These are phyloP conservation scores for Neurospora intermedia DNA, from an alignment of 495 filamentous ascomycete genomes.

Conservation along the genomic window DNA sequence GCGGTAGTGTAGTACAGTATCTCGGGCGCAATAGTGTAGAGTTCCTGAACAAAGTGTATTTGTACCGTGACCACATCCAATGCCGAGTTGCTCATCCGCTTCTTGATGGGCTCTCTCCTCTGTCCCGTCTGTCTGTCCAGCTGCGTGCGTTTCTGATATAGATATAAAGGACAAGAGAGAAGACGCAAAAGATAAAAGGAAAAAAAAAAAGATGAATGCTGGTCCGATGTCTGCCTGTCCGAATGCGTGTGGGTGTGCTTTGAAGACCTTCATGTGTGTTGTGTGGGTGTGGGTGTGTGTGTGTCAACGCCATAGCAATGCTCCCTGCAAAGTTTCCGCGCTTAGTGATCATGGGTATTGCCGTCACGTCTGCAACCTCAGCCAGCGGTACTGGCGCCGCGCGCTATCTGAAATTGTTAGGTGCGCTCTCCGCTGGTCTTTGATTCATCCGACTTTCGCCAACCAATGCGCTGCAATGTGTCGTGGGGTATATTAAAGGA, in stretches of 20 bases:
- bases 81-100: not conserved
- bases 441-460: not conserved
- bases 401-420: not conserved
- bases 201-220: constrained; percentile 1
- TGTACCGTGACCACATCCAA: not conserved
- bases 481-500: not conserved
- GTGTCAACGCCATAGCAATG: constrained; percentile 21
- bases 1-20: not conserved
- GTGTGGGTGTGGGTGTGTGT: constrained; percentile 1
- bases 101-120: not conserved
- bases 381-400: not conserved
- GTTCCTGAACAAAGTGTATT: not conserved
- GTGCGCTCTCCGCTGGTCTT: not conserved
- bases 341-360: not conserved
- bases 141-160: not conserved
- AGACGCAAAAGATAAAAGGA: not conserved
- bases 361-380: not conserved
- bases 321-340: not conserved
- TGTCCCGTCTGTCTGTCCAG: not conserved
- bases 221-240: constrained; percentile 2
- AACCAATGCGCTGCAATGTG: not conserved
- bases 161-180: not conserved
- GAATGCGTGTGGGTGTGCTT: constrained; percentile 3
- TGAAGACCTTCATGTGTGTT: constrained; percentile 6
- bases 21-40: not conserved